Percentiles rank a stretch among this genome's conserved stretches.
Evolutionary conservation across 495 filamentous ascomycete species (phyloP).

Genomic region (Sabuloglossum arenarium): DNA sequence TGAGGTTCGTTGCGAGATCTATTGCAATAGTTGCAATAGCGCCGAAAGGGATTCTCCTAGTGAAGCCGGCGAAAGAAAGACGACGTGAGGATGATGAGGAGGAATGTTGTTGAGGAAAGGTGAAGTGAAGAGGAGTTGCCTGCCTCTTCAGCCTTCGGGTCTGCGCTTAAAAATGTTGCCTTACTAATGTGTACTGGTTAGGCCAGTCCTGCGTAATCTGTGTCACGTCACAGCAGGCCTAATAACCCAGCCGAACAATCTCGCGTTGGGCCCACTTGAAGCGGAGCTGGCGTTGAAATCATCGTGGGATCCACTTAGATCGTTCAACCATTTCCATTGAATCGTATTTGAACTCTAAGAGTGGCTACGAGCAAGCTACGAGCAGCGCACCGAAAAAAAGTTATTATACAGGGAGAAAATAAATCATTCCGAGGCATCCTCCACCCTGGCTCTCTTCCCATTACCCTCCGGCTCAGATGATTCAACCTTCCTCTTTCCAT

Average conservation of each 20-base stretch:
- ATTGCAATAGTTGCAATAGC: not conserved
- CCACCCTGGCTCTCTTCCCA: constrained; percentile 2
- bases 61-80: not conserved
- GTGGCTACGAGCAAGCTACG: not conserved
- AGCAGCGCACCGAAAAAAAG: not conserved
- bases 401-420: not conserved
- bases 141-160: not conserved
- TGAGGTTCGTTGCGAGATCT: not conserved
- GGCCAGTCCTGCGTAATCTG: not conserved
- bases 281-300: too few species aligned
- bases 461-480: not conserved
- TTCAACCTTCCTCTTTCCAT: constrained; percentile 3
- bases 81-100: not conserved
- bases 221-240: too few species aligned
- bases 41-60: not conserved
- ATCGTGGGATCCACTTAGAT: not conserved
- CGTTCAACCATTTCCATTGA: too few species aligned
- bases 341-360: too few species aligned
- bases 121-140: not conserved
- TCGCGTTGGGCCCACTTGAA: too few species aligned
- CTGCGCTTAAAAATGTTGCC: not conserved
- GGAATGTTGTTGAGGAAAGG: not conserved
- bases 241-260: too few species aligned
- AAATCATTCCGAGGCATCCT: not conserved
- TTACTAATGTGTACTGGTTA: not conserved